Conservation (phyloP, 148 eudicot species). For the Salicornia ramosissima region DNA sequence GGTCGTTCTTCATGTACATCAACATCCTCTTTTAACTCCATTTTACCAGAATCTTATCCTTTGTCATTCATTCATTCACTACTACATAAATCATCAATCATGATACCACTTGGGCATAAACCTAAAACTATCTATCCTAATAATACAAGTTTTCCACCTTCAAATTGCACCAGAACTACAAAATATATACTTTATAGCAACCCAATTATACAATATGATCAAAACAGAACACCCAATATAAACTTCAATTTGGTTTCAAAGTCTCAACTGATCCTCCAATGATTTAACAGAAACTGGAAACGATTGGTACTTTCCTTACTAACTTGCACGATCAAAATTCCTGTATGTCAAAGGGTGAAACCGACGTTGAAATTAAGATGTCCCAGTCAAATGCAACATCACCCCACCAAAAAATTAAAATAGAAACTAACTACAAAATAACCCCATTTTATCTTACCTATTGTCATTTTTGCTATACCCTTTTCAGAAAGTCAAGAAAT, state of each 20-base stretch:
- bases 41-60: constrained; percentile 29
- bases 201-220: not conserved
- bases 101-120: constrained; percentile 13
- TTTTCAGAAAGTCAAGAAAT: constrained; percentile 11
- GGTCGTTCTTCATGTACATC: constrained; percentile 41
- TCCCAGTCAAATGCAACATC: constrained; percentile 23
- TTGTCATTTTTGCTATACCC: constrained; percentile 15
- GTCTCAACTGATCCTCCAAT: constrained; percentile 12
- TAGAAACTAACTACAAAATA: not conserved
- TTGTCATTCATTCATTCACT: constrained; percentile 16
- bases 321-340: constrained; percentile 20
- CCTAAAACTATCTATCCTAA: constrained; percentile 17
- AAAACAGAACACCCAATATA: constrained; percentile 17
- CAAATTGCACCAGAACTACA: not conserved
- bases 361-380: constrained; percentile 14
- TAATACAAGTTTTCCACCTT: not conserved
- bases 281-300: constrained; percentile 5
- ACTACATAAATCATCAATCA: constrained; percentile 1
- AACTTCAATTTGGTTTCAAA: constrained; percentile 1
- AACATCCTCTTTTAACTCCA: constrained; percentile 47
- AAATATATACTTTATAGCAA: constrained; percentile 16
- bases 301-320: not conserved
- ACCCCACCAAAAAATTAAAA: constrained; percentile 2
- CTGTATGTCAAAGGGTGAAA: constrained; percentile 23
- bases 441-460: constrained; percentile 14